Evolutionary conservation across 805 yeast species (phyloP), one percentile per base, ranked within the genome.

Genomic region (Isabelozyma heimii): DNA sequence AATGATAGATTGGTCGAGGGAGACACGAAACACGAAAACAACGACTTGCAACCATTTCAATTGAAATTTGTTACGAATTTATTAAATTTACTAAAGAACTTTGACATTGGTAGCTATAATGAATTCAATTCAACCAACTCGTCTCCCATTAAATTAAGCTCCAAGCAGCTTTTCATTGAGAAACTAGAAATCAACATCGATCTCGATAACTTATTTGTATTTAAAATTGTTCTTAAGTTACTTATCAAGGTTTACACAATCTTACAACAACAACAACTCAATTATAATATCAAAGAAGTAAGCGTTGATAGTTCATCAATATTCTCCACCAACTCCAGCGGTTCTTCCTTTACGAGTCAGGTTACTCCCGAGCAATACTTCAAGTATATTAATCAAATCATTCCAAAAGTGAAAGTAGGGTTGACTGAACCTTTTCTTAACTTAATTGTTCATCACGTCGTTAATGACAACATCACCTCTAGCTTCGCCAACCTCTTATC

Each of bases 111-210:
- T 24, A 35, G 52, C 14, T 30, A 30, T 30, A 15, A 41, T 13
- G 24, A 41, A 5, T 14, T 13, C 26, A 37, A n/a, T 42, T 7
- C 39, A 41, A 51, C 55, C 16, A 60, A 58, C 49, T 50, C 57
- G 15, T 71, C 76, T 14, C 79, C 79, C 13, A 72, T 73, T 42
- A 64, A 66, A 50, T 56, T 73, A 46, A 70, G 62, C 47, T 68
- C 77, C 14, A 63, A 65, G 37, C 79, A 74, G 47, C 61, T 74
- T 40, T 61, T 70, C 38, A 72, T 74, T 17, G 79, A 74, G 49
- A 74, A 73, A 56, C 58, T 74, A 40, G 79, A 74, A 51, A 70
- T 73, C 43, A 74, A 73, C 48, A 73, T 73, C 41, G 55, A 62
- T 27, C 60, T 74, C 45, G 79, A 74, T 52, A 64, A 59, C 16